A percentile compares a stretch with the other conserved stretches of the same genome.
These are phyloP conservation scores for Canariomyces notabilis DNA, from an alignment of 2,329 filamentous ascomycete genomes.

Conservation along the genomic window DNA sequence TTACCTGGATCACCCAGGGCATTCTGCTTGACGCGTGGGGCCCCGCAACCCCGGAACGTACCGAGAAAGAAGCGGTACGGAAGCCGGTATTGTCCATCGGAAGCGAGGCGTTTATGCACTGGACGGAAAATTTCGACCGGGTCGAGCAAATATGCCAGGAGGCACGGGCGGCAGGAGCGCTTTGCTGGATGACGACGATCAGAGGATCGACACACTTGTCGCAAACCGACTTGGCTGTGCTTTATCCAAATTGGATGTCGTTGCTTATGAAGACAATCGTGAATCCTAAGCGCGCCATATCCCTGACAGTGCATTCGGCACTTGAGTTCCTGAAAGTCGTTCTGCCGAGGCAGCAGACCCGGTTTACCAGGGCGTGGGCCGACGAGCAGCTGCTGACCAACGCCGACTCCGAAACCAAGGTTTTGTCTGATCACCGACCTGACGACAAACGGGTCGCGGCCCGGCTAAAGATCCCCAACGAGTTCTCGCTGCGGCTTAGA, in stretches of 20 bases:
- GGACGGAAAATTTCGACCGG: conserved; percentile 57
- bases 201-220: conserved; percentile 60
- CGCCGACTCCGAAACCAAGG: conserved; percentile 32
- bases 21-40: conserved; percentile 65
- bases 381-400: conserved; percentile 45
- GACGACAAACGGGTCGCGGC: conserved; percentile 54
- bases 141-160: conserved; percentile 54
- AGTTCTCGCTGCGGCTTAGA: conserved; percentile 47
- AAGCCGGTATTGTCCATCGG: conserved; percentile 60
- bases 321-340: conserved; percentile 57
- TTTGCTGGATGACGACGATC: conserved; percentile 48
- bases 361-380: conserved; percentile 43
- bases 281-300: conserved; percentile 57
- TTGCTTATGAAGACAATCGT: conserved; percentile 58
- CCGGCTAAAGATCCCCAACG: conserved; percentile 53
- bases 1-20: conserved; percentile 55
- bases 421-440: conserved; percentile 50
- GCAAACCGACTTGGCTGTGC: conserved; percentile 61
- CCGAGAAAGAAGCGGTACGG: conserved; percentile 37
- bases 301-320: conserved; percentile 57
- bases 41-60: conserved; percentile 40
- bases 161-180: conserved; percentile 40
- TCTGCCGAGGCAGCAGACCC: conserved; percentile 42
- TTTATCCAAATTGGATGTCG: conserved; percentile 56
- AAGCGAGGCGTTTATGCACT: conserved; percentile 66